Evolutionary conservation across 257 asterid genomes (phyloP).

Genomic region (Paulownia fortunei): DNA sequence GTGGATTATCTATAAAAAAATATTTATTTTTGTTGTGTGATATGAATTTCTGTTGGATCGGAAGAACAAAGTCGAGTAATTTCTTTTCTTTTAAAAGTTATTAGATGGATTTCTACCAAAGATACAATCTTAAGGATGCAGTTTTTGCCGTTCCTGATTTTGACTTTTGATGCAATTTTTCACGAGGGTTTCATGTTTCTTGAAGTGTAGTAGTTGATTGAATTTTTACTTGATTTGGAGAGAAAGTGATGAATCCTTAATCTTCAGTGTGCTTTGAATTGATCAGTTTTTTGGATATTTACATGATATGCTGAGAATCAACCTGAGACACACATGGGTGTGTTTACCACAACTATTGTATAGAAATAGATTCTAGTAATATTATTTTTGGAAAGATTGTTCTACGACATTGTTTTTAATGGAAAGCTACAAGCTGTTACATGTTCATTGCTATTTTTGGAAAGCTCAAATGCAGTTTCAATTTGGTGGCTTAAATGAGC

Average conservation of each 20-base stretch:
- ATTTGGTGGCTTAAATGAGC: neutral
- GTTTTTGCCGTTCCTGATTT: neutral
- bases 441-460: neutral
- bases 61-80: conserved; percentile 5
- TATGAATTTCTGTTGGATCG: conserved; percentile 14
- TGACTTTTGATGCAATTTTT: conserved; percentile 11
- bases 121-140: neutral
- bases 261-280: neutral
- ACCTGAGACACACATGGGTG: neutral
- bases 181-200: neutral
- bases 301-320: neutral
- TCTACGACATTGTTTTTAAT: neutral
- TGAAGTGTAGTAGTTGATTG: neutral
- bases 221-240: neutral
- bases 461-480: neutral
- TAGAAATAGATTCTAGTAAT: neutral
- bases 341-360: neutral
- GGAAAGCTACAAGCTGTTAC: neutral
- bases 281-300: conserved; percentile 1
- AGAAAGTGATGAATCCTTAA: neutral
- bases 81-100: neutral
- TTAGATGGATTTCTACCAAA: conserved; percentile 1
- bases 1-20: neutral
- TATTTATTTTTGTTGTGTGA: neutral
- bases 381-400: neutral